Conservation (phyloP, 2,329 filamentous ascomycete genomes). For the Pyricularia sp. region DNA sequence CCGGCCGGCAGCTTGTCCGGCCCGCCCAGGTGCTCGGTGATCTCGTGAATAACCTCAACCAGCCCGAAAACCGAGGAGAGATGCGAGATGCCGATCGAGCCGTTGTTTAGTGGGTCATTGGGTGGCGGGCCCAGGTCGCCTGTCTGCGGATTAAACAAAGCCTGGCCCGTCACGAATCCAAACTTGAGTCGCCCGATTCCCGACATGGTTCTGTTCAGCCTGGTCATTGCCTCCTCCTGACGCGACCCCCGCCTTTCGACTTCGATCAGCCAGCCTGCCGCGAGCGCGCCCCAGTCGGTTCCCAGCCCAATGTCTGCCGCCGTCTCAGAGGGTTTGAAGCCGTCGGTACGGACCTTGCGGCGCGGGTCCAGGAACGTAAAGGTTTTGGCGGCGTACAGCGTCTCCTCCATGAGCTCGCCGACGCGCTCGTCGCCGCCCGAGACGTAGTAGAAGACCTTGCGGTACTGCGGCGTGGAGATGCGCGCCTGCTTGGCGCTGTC, state of each 20-base stretch:
- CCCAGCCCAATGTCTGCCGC: constrained; percentile 38
- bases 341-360: constrained; percentile 43
- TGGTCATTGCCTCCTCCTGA: constrained; percentile 37
- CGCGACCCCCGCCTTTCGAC: constrained; percentile 43
- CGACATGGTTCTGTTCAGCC: constrained; percentile 32
- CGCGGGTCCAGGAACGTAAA: constrained; percentile 41
- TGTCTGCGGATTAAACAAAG: constrained; percentile 34
- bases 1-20: constrained; percentile 25
- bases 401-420: constrained; percentile 38
- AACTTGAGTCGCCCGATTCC: constrained; percentile 42
- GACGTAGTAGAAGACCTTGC: constrained; percentile 43
- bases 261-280: constrained; percentile 43
- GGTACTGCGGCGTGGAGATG: constrained; percentile 44
- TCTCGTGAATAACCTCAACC: constrained; percentile 42
- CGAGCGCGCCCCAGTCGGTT: constrained; percentile 45
- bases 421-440: constrained; percentile 44
- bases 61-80: constrained; percentile 46
- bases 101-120: constrained; percentile 36
- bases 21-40: constrained; percentile 33
- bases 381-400: constrained; percentile 37
- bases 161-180: constrained; percentile 45
- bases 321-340: constrained; percentile 29
- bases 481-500: constrained; percentile 50
- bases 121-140: constrained; percentile 39
- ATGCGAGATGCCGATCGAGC: constrained; percentile 38